Evolutionary conservation across 257 asterid genomes (phyloP).

Genomic region (Osmanthus fragrans): DNA sequence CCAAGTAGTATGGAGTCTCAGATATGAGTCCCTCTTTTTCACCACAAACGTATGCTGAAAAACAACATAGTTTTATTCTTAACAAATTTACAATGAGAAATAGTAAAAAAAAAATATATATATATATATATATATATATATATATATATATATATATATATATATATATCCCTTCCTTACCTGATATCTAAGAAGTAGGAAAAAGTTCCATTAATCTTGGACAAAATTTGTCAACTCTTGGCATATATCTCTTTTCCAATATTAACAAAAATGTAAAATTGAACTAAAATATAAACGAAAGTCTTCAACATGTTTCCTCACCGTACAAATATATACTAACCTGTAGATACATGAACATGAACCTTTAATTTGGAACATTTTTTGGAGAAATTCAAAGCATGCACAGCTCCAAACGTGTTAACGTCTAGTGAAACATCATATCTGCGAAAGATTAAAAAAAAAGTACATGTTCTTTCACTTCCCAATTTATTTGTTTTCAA

Average conservation of each 20-base stretch:
- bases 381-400: constrained; percentile 42
- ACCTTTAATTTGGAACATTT: constrained; percentile 37
- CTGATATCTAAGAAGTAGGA: neutral
- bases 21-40: constrained; percentile 54
- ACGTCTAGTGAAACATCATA: constrained; percentile 56
- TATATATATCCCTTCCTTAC: neutral
- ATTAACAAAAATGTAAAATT: neutral
- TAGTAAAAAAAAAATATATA: no score
- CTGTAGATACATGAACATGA: constrained; percentile 46
- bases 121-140: no score
- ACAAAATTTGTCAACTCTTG: no score
- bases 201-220: neutral
- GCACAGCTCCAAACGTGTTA: constrained; percentile 43
- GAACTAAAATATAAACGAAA: neutral
- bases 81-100: no score
- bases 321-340: constrained; percentile 19
- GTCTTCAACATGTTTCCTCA: neutral
- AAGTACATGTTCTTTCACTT: neutral
- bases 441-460: constrained; percentile 31
- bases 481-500: neutral
- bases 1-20: constrained; percentile 51
- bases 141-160: no score
- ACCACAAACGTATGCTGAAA: constrained; percentile 74
- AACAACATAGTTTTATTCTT: neutral
- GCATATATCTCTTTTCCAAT: neutral